Conservation (phyloP, 352 stramenopile genomes). For the Pythium phragmitis region DNA sequence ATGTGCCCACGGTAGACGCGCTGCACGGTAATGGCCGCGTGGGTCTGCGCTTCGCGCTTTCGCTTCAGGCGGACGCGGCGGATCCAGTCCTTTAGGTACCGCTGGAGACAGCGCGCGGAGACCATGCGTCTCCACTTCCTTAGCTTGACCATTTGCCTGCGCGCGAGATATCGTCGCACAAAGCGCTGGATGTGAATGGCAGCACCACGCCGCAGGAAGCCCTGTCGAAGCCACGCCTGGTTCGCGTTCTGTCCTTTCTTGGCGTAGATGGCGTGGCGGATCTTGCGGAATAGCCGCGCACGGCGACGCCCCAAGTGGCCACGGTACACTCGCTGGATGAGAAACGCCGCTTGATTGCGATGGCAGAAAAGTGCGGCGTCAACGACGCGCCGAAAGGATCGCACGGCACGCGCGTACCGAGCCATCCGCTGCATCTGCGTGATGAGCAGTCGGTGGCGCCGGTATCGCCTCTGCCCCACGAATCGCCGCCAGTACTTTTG, state of each 20-base stretch:
- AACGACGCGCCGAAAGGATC: constrained; percentile 30
- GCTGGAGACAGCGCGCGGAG: constrained; percentile 46
- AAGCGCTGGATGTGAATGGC: constrained; percentile 50
- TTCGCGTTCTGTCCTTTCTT: constrained; percentile 53
- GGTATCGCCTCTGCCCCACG: constrained; percentile 26
- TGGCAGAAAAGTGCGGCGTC: constrained; percentile 29
- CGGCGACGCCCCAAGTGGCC: constrained; percentile 49
- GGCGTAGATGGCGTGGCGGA: constrained; percentile 48
- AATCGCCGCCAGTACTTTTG: constrained; percentile 45
- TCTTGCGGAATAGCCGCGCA: constrained; percentile 64
- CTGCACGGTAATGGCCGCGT: constrained; percentile 42
- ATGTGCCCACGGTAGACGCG: constrained; percentile 45
- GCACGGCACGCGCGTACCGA: constrained; percentile 38
- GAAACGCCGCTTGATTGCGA: constrained; percentile 29
- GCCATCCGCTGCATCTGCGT: constrained; percentile 40
- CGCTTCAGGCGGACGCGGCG: constrained; percentile 31
- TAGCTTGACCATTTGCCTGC: constrained; percentile 45
- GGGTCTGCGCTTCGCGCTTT: constrained; percentile 35
- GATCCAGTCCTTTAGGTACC: constrained; percentile 55
- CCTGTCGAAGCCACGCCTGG: constrained; percentile 46
- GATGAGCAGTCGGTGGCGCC: constrained; percentile 30
- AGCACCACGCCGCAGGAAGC: constrained; percentile 46
- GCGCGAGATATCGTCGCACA: constrained; percentile 38
- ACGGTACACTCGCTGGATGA: constrained; percentile 50
- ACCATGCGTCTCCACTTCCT: constrained; percentile 42